Conservation (phyloP, 208 protist genomes). For the Naegleria fowleri region DNA sequence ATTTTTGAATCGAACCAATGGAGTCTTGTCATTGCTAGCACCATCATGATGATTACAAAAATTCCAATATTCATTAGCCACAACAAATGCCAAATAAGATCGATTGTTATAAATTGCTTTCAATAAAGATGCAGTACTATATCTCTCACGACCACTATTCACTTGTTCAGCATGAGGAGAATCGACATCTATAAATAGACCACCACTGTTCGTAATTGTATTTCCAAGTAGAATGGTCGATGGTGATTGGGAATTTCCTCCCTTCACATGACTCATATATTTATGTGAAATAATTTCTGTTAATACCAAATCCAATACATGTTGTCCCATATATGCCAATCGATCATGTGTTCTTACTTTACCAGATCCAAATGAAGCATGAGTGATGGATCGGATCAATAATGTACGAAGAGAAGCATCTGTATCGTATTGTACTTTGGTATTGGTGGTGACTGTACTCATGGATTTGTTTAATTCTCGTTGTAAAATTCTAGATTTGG, state of each 20-base stretch:
- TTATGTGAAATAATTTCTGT: neutral
- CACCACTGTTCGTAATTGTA: too few species aligned
- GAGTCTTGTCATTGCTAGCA: too few species aligned
- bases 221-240: too few species aligned
- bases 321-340: neutral
- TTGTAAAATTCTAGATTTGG: neutral
- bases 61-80: neutral
- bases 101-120: neutral
- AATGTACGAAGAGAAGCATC: neutral
- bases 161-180: neutral
- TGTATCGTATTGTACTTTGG: neutral
- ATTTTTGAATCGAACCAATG: too few species aligned
- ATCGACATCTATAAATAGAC: too few species aligned
- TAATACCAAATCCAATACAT: neutral
- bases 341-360: neutral
- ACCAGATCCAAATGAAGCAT: neutral
- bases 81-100: neutral
- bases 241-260: too few species aligned
- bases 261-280: neutral
- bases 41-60: neutral
- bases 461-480: neutral
- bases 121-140: neutral
- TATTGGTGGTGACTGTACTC: neutral
- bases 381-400: neutral
- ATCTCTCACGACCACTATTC: neutral